Percentiles rank a stretch among this genome's conserved stretches.
phyloP scores from a whole-genome alignment of 2,329 filamentous ascomycete species.

The Pyrenochaeta sp. region DNA sequence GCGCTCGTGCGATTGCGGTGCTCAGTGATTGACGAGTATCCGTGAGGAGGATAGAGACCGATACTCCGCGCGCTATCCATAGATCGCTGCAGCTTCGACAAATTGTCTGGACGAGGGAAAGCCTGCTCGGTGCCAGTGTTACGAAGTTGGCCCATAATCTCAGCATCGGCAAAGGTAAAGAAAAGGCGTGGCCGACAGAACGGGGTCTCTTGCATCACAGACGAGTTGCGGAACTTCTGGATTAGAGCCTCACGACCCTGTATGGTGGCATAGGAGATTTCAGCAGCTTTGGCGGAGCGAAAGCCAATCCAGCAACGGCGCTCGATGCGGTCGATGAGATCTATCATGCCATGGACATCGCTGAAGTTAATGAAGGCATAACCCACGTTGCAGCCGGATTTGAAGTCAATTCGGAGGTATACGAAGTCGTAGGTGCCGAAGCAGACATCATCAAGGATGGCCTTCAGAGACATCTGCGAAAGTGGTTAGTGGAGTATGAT shows the following conservation, averaged over 20 bases:
- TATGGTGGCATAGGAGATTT: conserved; percentile 96
- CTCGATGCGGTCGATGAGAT: conserved; percentile 42
- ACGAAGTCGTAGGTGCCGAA: conserved; percentile 91
- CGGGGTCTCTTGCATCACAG: conserved; percentile 87
- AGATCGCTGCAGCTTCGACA: conserved; percentile 85
- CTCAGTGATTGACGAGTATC: conserved; percentile 76
- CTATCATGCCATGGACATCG: conserved; percentile 61
- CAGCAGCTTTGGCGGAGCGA: conserved; percentile 83
- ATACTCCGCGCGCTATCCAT: conserved; percentile 87
- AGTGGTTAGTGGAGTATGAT: conserved; percentile 20
- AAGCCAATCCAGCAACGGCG: conserved; percentile 72
- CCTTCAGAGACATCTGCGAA: conserved; percentile 65
- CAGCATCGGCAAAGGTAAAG: conserved; percentile 57
- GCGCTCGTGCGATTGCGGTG: conserved; percentile 79
- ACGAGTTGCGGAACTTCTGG: conserved; percentile 96
- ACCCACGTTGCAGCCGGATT: conserved; percentile 73
- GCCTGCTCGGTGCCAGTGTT: conserved; percentile 74
- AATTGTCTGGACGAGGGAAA: conserved; percentile 83
- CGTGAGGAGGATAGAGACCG: conserved; percentile 85
- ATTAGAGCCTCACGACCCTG: conserved; percentile 91
- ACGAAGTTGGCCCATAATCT: conserved; percentile 48
- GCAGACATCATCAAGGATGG: conserved; percentile 79
- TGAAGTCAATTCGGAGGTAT: conserved; percentile 82
- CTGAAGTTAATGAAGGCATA: conserved; percentile 98
- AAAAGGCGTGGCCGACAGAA: conserved; percentile 81